Base-by-base conservation (phyloP, 345 rosid genomes). In the Conringia planisiliqua region DNA sequence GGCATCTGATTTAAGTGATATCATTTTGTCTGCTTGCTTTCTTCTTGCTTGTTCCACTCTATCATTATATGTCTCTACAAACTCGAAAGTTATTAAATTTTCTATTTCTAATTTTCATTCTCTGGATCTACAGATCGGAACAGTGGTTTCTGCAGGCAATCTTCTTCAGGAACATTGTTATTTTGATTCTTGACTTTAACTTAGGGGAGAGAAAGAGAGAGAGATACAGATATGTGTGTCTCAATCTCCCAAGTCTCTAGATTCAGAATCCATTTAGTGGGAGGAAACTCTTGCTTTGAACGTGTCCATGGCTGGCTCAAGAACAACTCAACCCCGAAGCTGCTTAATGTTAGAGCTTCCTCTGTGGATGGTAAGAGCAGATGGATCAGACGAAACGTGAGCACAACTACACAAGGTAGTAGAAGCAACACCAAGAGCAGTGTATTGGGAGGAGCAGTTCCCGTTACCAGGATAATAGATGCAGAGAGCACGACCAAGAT, bases 221-320 rank as follows among this genome's bases (percentile, higher is more conserved):
- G 51, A 54, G 12, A 14, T 16, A 72, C 82, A 18, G 75, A 64
- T 66, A 85, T 90, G 88, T 86, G 89, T 75, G 75, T 83, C 81
- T 83, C 97, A 58, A 77, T 90, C 61, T 82, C 84, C 62, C 90
- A 86, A 81, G 74, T 82, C 62, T 88, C 93, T 51, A 90, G 84
- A 84, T 77, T 70, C 16, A 78, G 89, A 73, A 58, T 81, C 74
- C 82, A 79, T 57, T 73, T 75, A 72, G 77, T 94, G 1, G 36
- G 18, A 58, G 60, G 36, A 61, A 77, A 66, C 56, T 82, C 84
- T 52, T 85, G 82, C 76, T 70, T 57, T 51, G 84, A 81, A 81
- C 76, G 81, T 66, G 79, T 84, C 76, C 78, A 78, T 62, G 66
- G 79, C 67, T 72, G 73, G 50, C 42, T 62, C 71, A 77, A 75